phyloP scores from a whole-genome alignment of 2,329 filamentous ascomycete species.

The Chrysoporthe puriensis region DNA sequence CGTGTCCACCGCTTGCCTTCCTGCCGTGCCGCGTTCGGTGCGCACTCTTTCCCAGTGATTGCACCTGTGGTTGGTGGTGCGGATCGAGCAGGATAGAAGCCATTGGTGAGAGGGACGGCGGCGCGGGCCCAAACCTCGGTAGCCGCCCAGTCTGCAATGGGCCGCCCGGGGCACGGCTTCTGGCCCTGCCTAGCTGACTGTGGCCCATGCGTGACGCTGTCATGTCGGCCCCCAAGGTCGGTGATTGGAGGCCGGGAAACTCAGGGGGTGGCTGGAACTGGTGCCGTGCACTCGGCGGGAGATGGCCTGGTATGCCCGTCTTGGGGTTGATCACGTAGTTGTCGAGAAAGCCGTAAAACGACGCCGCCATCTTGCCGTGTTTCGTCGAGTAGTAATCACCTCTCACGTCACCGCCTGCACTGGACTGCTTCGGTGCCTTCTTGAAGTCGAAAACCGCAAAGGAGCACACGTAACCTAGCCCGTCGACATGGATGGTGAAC shows the following conservation, averaged over 20 bases:
- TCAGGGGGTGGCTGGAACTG: conserved; percentile 76
- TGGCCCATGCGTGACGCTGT: conserved; percentile 53
- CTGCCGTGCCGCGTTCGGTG: conserved; percentile 46
- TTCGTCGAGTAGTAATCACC: conserved; percentile 95
- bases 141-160: conserved; percentile 43
- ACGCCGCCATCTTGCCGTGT: conserved; percentile 97
- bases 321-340: conserved; percentile 82
- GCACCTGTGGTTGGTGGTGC: conserved; percentile 69
- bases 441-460: conserved; percentile 98
- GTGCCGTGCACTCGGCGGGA: conserved; percentile 58
- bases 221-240: conserved; percentile 60
- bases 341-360: conserved; percentile 92
- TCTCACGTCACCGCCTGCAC: conserved; percentile 65
- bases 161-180: conserved; percentile 44
- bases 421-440: conserved; percentile 64
- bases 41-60: conserved; percentile 50
- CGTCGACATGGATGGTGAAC: conserved; percentile 96
- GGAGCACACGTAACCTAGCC: conserved; percentile 92
- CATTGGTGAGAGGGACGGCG: conserved; percentile 66
- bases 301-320: conserved; percentile 64
- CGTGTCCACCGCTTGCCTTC: conserved; percentile 48
- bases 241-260: conserved; percentile 73
- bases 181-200: conserved; percentile 45
- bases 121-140: conserved; percentile 48
- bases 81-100: conserved; percentile 75